A percentile compares a stretch with the other conserved stretches of the same genome.
phyloP scores from a whole-genome alignment of 2,329 filamentous ascomycete species.

The Rhytidhysteron rufulum region DNA sequence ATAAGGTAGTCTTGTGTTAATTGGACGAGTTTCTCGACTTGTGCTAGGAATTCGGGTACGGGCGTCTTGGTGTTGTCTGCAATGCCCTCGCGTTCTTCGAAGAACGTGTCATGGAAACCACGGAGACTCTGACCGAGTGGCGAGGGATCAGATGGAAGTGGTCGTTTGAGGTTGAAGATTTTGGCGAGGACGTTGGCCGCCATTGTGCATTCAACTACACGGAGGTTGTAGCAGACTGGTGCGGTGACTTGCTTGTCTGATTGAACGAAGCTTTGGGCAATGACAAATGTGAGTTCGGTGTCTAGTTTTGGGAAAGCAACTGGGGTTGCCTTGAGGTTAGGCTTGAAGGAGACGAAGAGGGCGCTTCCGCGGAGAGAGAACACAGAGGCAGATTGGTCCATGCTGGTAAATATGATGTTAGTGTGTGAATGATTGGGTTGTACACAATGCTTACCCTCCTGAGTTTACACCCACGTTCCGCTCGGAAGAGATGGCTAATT shows the following conservation, averaged over 20 bases:
- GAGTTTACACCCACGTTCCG: constrained; percentile 93
- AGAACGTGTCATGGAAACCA: constrained; percentile 83
- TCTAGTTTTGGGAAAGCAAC: constrained; percentile 77
- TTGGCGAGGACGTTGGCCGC: constrained; percentile 68
- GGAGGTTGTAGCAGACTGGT: constrained; percentile 91
- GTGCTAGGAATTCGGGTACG: constrained; percentile 47
- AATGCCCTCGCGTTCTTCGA: constrained; percentile 51
- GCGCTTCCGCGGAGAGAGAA: constrained; percentile 84
- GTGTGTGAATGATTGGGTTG: constrained; percentile 1
- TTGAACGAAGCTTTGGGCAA: constrained; percentile 89
- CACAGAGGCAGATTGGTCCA: constrained; percentile 97
- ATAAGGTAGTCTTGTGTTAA: constrained; percentile 68
- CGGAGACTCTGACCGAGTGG: constrained; percentile 80
- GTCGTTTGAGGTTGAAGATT: constrained; percentile 52
- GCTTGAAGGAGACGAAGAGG: constrained; percentile 85
- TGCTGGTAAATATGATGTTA: constrained; percentile 51
- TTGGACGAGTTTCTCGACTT: constrained; percentile 70
- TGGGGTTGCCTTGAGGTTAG: constrained; percentile 69
- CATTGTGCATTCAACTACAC: constrained; percentile 91
- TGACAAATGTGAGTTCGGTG: constrained; percentile 84
- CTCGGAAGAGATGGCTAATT: constrained; percentile 92
- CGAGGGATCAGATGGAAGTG: constrained; percentile 71
- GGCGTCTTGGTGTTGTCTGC: constrained; percentile 47
- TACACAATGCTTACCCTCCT: constrained; percentile 65
- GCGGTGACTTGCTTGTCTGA: constrained; percentile 94